Conservation (phyloP, 73 alveolate genomes). For the Diophrys appendiculata region DNA sequence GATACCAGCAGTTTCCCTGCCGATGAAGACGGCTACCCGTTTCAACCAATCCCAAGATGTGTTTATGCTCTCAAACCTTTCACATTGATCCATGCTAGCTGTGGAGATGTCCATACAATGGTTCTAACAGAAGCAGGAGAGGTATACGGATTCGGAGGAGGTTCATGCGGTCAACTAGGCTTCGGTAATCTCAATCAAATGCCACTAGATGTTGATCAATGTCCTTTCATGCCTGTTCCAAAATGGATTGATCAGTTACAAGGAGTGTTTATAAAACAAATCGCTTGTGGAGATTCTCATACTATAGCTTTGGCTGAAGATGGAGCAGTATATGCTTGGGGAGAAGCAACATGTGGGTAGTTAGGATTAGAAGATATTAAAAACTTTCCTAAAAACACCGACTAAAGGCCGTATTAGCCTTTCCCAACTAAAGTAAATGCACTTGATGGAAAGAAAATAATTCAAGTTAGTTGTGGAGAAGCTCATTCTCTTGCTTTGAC, state of each 20-base stretch:
- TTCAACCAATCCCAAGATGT: conserved; percentile 82
- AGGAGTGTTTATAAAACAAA: conserved; percentile 55
- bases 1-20: conserved; percentile 78
- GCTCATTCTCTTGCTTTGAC: conserved; percentile 74
- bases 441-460: conserved; percentile 64
- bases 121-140: conserved; percentile 69
- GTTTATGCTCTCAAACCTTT: conserved; percentile 70
- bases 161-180: conserved; percentile 67
- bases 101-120: conserved; percentile 89
- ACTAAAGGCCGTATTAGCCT: conserved; percentile 81
- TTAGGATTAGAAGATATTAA: conserved; percentile 76
- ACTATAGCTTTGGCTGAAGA: conserved; percentile 83
- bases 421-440: conserved; percentile 66
- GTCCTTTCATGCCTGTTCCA: conserved; percentile 90
- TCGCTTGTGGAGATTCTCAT: conserved; percentile 94
- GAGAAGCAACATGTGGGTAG: conserved; percentile 93
- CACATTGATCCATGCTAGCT: conserved; percentile 64
- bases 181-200: conserved; percentile 63
- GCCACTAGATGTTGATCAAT: conserved; percentile 81
- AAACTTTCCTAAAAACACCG: conserved; percentile 67
- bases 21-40: conserved; percentile 91
- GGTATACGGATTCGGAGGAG: conserved; percentile 75
- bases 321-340: conserved; percentile 93
- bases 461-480: conserved; percentile 88
- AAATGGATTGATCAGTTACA: conserved; percentile 65